Evolutionary conservation across 31 red algal species (phyloP).

Genomic region (Asparagopsis taxiformis): DNA sequence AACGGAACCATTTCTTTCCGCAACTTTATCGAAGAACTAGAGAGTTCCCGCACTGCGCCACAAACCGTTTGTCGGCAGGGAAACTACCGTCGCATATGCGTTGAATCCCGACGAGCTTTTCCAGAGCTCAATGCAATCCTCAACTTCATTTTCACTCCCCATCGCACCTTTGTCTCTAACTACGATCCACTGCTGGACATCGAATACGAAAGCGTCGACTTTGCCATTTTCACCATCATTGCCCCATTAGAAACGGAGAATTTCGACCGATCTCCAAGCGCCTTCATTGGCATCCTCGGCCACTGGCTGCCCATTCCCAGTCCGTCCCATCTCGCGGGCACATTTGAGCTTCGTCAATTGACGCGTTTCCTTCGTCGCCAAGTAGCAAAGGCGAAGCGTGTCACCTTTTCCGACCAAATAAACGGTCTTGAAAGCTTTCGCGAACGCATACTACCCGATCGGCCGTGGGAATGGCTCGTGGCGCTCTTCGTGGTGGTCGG

Average conservation of each 20-base stretch:
- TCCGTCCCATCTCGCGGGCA: conserved; percentile 38
- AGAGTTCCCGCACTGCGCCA: neutral
- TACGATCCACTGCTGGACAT: conserved; percentile 2
- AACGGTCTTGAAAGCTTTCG: conserved; percentile 29
- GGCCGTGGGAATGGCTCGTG: conserved; percentile 77
- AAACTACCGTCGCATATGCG: conserved; percentile 18
- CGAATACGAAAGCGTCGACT: conserved; percentile 60
- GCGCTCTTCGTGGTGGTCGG: conserved; percentile 47
- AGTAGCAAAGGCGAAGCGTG: conserved; percentile 6
- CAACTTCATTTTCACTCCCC: conserved; percentile 50
- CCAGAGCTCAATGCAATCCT: conserved; percentile 24
- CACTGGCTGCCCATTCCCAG: conserved; percentile 60
- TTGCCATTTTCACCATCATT: conserved; percentile 52
- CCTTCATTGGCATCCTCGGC: conserved; percentile 50
- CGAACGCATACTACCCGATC: conserved; percentile 33
- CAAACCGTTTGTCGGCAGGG: neutral
- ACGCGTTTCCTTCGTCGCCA: conserved; percentile 29
- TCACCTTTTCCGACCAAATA: conserved; percentile 7
- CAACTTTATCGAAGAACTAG: neutral
- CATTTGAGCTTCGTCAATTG: conserved; percentile 43
- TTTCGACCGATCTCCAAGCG: conserved; percentile 5
- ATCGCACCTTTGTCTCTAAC: conserved; percentile 9
- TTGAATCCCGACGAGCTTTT: conserved; percentile 44
- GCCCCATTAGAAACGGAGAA: neutral
- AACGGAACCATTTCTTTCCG: neutral